Percentiles rank a stretch among this genome's conserved stretches.
phyloP scores from a whole-genome alignment of 108 stramenopile genomes.

The Cyclotella baltica region DNA sequence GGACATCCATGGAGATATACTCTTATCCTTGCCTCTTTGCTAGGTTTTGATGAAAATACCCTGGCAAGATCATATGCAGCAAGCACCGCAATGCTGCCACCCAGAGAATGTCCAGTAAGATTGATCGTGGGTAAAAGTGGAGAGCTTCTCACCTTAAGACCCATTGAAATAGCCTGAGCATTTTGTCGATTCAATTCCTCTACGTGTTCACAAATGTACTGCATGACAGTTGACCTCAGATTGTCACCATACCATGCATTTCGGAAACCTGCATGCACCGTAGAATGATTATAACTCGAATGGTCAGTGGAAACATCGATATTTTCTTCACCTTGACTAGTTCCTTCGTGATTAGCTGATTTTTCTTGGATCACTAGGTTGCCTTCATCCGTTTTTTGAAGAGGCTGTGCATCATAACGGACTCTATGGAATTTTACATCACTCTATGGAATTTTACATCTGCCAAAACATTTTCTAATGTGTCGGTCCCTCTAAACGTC shows the following conservation, averaged over 20 bases:
- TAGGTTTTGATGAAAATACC: not conserved
- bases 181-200: not conserved
- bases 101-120: conserved; percentile 24
- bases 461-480: conserved; percentile 16
- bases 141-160: not conserved
- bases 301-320: no score
- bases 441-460: conserved; percentile 5
- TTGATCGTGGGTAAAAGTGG: conserved; percentile 1
- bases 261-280: conserved; percentile 7
- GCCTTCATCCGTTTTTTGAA: not conserved
- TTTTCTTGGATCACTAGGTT: not conserved
- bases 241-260: conserved; percentile 20
- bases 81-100: conserved; percentile 25
- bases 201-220: not conserved
- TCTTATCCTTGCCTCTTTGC: conserved; percentile 1
- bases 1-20: conserved; percentile 16
- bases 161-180: not conserved
- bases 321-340: no score
- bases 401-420: not conserved
- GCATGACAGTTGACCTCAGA: not conserved
- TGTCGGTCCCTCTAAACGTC: conserved; percentile 18
- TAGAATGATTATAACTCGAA: no score
- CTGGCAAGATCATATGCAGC: conserved; percentile 22
- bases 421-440: no score
- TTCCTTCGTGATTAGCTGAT: no score